Percentiles rank a stretch among this genome's conserved stretches.
Conservation (phyloP, 192 early-diverging fungal genomes). For the Neocallimastix lanati region DNA sequence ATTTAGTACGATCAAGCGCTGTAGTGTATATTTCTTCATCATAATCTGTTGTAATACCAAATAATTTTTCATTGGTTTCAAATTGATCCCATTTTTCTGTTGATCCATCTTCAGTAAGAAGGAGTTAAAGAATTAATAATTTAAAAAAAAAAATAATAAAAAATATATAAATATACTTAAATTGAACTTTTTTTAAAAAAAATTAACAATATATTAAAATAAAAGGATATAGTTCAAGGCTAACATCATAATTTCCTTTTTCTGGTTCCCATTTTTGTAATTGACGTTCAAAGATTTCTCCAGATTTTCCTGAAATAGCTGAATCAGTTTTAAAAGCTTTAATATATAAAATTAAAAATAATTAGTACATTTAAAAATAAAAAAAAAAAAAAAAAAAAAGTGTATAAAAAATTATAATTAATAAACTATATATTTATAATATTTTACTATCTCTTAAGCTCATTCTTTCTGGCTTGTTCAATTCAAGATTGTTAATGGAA, state of each 20-base stretch:
- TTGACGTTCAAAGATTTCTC: conserved; percentile 52
- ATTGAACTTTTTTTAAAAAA: no score
- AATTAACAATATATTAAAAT: no score
- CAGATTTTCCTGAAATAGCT: conserved; percentile 53
- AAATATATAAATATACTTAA: no score
- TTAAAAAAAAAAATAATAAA: no score
- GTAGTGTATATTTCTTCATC: conserved; percentile 95
- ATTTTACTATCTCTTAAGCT: conserved; percentile 24
- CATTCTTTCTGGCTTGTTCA: conserved; percentile 16
- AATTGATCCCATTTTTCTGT: conserved; percentile 85
- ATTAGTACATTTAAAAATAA: neutral
- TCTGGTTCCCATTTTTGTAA: conserved; percentile 75
- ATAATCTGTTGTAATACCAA: conserved; percentile 91
- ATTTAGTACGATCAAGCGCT: conserved; percentile 58
- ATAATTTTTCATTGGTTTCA: conserved; percentile 74
- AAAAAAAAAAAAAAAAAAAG: no score
- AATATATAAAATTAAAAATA: neutral
- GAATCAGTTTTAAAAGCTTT: conserved; percentile 66
- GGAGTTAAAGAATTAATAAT: no score
- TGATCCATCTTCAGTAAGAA: conserved; percentile 8
- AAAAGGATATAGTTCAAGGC: neutral
- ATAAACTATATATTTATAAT: no score
- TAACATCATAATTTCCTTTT: conserved; percentile 13
- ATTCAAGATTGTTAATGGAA: conserved; percentile 24
- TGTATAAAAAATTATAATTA: no score